Evolutionary conservation across 345 rosid genomes (phyloP).

Genomic region (Bruguiera gymnorhiza): DNA sequence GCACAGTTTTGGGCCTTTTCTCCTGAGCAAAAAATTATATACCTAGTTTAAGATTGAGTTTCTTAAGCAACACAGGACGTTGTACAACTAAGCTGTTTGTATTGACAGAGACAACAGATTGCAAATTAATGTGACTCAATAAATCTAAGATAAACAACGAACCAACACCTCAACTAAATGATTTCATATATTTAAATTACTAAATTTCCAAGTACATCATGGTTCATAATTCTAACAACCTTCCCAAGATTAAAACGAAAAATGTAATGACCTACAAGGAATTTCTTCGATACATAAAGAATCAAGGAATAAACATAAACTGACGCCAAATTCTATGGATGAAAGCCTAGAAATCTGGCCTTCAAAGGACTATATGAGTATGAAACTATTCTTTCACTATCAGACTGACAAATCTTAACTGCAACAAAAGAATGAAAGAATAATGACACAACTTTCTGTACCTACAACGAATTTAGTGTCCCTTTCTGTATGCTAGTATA

Average conservation of each 20-base stretch:
- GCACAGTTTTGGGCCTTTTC: too few relatives aligned
- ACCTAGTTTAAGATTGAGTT: too few relatives aligned
- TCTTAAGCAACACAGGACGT: too few relatives aligned
- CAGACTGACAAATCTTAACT: conserved; percentile 29
- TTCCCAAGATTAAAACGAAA: conserved; percentile 4
- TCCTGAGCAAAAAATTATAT: too few relatives aligned
- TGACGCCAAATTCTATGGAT: conserved; percentile 22
- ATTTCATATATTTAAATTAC: conserved; percentile 6
- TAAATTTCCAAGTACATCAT: conserved; percentile 17
- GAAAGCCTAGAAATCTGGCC: conserved; percentile 22
- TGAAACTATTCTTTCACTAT: conserved; percentile 22
- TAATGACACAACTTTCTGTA: conserved; percentile 38
- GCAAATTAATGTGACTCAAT: too few relatives aligned
- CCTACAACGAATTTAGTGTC: conserved; percentile 52
- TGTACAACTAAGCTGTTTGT: too few relatives aligned
- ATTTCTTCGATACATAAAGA: conserved; percentile 42
- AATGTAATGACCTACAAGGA: conserved; percentile 17
- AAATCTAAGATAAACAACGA: too few relatives aligned
- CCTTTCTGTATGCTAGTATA: conserved; percentile 33
- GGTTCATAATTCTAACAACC: conserved; percentile 10
- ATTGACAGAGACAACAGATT: too few relatives aligned
- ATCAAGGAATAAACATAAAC: conserved; percentile 35
- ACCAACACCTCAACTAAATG: background rate
- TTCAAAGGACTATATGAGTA: conserved; percentile 24
- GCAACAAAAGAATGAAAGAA: conserved; percentile 66